Evolutionary conservation across 768 basidiomycete species (phyloP), one percentile per base, ranked within the genome.

Genomic region (Suillus subluteus): DNA sequence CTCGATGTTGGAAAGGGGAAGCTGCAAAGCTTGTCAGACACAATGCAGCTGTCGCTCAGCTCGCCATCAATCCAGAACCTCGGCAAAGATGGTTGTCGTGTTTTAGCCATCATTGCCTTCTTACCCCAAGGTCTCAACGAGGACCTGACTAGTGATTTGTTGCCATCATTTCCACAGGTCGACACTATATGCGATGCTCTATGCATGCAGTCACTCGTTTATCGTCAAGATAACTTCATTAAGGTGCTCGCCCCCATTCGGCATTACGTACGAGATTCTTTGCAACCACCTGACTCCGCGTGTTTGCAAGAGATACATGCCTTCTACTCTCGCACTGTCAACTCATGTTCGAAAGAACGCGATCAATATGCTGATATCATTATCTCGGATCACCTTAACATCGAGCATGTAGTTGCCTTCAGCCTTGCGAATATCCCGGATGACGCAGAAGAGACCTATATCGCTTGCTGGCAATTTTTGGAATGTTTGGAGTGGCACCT

Each of bases 161-260:
- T 63, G 32, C 35, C 30, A 37, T 63, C 26, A 4, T 30, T 46
- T 37, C 35, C 35, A 6, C 35, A 37, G 8, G 7, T 37, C 35
- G 35, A 37, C 18, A 9, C 21, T 9, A 26, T 63, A 35, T 55
- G 54, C 0, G 62, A 44, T 15, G 30, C 52, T 0, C 62, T 63
- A 5, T 63, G 41, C 23, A 63, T n/a, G 32, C 35, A 63, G 16
- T 35, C 32, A 4, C 46, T 63, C 30, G 46, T 63, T 50, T 48
- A 44, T 35, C 48, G 32, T 23, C 46, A 46, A 48, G 62, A 46
- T 41, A 46, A 23, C 18, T 62, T 62, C 2, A 6, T 43, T 43
- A 43, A 32, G 6, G 2, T 62, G 48, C 46, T 30, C 18, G 32
- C 62, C 4, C 52, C 46, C 7, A 37, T 63, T 52, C 62, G 62